phyloP scores from a whole-genome alignment of 805 yeast species.

The Nakazawaea peltata region DNA sequence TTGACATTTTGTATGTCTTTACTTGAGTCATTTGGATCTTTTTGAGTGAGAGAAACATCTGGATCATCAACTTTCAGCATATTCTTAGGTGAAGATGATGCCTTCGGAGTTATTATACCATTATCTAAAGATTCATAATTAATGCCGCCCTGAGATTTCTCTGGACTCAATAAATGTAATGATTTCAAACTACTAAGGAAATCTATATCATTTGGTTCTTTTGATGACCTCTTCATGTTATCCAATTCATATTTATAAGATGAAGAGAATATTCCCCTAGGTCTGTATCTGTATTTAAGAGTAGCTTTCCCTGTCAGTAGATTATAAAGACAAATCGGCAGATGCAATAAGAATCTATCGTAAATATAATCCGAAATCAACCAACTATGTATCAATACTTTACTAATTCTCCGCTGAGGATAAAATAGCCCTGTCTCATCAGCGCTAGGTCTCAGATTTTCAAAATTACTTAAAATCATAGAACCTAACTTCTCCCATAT shows the following conservation, averaged over 20 bases:
- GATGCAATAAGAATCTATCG: slow-evolving; percentile 29
- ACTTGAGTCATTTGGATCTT: not conserved
- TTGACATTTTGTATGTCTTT: not conserved
- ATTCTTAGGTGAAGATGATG: not conserved
- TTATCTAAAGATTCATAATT: not conserved
- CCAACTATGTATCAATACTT: slow-evolving; percentile 16
- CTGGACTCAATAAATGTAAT: not conserved
- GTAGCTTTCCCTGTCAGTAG: not conserved
- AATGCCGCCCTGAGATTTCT: not conserved
- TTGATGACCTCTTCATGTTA: not conserved
- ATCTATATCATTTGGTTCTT: not conserved
- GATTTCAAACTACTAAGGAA: not conserved
- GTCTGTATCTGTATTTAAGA: slow-evolving; percentile 2
- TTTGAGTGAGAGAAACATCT: no score
- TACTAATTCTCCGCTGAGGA: no score
- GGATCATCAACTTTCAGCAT: no score
- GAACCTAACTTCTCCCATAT: no score
- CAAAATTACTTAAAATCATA: no score
- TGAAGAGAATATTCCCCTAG: slow-evolving; percentile 3
- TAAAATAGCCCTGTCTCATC: no score
- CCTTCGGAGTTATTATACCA: no score
- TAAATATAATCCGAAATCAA: slow-evolving; percentile 28
- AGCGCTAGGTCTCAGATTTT: no score
- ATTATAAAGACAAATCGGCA: slow-evolving; percentile 21
- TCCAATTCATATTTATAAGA: not conserved